These are phyloP conservation scores for Ormosia semicastrata DNA, from an alignment of 306 rosid species.

Conservation along the genomic window DNA sequence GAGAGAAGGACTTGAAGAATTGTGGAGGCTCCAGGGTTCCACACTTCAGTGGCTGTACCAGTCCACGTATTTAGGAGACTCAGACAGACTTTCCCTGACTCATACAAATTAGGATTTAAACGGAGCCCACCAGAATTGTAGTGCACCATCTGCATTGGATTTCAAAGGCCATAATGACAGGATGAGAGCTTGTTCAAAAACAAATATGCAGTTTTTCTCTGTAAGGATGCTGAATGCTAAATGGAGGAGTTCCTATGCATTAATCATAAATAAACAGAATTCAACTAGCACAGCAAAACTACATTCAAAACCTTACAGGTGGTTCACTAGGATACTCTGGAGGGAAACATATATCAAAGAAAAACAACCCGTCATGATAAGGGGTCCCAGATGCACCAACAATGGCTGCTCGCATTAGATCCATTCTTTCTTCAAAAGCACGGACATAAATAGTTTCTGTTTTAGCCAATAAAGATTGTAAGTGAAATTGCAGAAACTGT, in stretches of 20 bases:
- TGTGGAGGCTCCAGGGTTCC: conserved; percentile 80
- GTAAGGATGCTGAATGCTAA: conserved; percentile 8
- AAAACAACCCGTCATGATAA: conserved; percentile 89
- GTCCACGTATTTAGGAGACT: conserved; percentile 92
- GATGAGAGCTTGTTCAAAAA: conserved; percentile 19
- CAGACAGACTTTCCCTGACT: conserved; percentile 94
- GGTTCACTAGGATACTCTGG: conserved; percentile 80
- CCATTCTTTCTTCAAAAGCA: conserved; percentile 87
- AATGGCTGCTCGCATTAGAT: conserved; percentile 80
- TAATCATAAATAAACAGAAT: background rate
- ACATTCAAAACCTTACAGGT: conserved; percentile 67
- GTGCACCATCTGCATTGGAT: conserved; percentile 75
- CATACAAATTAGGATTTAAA: conserved; percentile 87
- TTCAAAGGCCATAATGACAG: conserved; percentile 12
- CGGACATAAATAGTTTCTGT: conserved; percentile 87
- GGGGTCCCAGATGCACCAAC: conserved; percentile 97
- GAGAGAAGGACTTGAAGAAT: conserved; percentile 96
- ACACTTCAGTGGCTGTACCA: conserved; percentile 75
- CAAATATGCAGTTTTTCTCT: conserved; percentile 2
- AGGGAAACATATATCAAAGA: conserved; percentile 86
- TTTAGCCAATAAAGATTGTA: background rate
- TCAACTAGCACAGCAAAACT: conserved; percentile 4
- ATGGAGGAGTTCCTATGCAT: conserved; percentile 16
- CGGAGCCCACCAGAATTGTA: conserved; percentile 86
- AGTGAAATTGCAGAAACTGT: conserved; percentile 7